These are phyloP conservation scores for Yamadazyma nakazawae DNA, from an alignment of 805 yeast genomes.

Conservation along the genomic window DNA sequence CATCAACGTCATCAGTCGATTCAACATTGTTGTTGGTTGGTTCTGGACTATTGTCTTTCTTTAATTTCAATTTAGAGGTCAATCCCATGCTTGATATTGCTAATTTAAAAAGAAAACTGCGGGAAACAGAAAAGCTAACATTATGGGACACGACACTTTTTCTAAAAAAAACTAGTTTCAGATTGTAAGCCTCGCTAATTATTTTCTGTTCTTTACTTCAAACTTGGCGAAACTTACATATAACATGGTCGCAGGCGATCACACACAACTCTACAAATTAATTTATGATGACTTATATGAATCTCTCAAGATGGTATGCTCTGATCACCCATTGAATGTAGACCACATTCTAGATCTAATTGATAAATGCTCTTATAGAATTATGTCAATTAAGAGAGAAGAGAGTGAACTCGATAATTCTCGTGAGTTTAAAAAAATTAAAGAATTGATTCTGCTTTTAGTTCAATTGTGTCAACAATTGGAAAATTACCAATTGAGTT, in stretches of 20 bases:
- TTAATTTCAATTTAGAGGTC: constrained; percentile 4
- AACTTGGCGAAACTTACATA: too few species aligned
- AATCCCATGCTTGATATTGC: constrained; percentile 3
- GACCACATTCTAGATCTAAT: neutral
- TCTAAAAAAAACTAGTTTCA: neutral
- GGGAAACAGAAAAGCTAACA: neutral
- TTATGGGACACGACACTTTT: too few species aligned
- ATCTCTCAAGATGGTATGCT: neutral
- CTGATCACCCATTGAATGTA: neutral
- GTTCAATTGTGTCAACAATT: neutral
- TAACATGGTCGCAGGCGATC: neutral
- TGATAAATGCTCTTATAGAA: neutral
- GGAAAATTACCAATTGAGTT: neutral
- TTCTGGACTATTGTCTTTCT: constrained; percentile 9
- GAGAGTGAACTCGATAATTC: neutral
- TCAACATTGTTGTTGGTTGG: neutral
- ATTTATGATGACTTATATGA: neutral
- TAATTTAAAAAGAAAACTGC: neutral
- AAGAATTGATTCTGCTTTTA: neutral
- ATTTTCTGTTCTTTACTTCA: too few species aligned
- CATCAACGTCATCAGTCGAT: constrained; percentile 75
- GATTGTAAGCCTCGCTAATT: neutral
- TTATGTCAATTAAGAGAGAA: neutral
- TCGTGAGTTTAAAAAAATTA: neutral
- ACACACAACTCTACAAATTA: neutral